Evolutionary conservation across 225 moss, liverwort and hornwort genomes (phyloP).

Genomic region (Physcomitrium patens): DNA sequence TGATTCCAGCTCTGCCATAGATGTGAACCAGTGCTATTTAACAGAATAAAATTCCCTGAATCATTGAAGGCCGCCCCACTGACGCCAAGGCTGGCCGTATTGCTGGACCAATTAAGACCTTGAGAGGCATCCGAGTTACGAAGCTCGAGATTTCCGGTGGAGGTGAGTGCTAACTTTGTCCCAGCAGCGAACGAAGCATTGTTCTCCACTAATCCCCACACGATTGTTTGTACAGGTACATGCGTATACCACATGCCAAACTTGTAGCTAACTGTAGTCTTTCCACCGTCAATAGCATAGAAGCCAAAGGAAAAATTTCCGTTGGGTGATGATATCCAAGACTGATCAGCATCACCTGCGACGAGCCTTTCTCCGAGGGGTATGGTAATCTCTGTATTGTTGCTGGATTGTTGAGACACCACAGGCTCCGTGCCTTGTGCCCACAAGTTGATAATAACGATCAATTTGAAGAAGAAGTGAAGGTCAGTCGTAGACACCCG

Average conservation of each 20-base stretch:
- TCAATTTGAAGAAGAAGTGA: constrained; percentile 16
- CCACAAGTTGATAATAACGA: constrained; percentile 10
- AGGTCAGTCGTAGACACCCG: constrained; percentile 23
- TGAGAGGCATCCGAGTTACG: constrained; percentile 23
- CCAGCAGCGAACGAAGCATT: constrained; percentile 23
- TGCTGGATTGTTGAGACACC: constrained; percentile 36
- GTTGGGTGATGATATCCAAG: constrained; percentile 39
- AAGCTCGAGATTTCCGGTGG: constrained; percentile 39
- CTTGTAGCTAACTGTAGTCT: constrained; percentile 28
- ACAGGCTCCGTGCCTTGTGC: constrained; percentile 9
- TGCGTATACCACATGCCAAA: constrained; percentile 54
- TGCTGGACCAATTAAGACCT: constrained; percentile 41
- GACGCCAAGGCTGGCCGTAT: constrained; percentile 31
- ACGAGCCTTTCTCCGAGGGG: constrained; percentile 43
- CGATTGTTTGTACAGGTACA: constrained; percentile 40
- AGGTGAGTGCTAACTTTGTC: constrained; percentile 36
- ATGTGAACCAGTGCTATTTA: constrained; percentile 24
- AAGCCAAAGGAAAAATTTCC: constrained; percentile 47
- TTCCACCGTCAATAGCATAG: constrained; percentile 25
- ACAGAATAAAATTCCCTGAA: constrained; percentile 43
- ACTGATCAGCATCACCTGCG: constrained; percentile 35
- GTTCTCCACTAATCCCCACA: constrained; percentile 42
- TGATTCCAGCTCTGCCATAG: constrained; percentile 48
- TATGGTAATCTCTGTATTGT: constrained; percentile 25
- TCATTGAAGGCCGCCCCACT: constrained; percentile 38